These are phyloP conservation scores for Sclerotiophoma versabilis DNA, from an alignment of 2,329 filamentous ascomycete genomes.

Conservation along the genomic window DNA sequence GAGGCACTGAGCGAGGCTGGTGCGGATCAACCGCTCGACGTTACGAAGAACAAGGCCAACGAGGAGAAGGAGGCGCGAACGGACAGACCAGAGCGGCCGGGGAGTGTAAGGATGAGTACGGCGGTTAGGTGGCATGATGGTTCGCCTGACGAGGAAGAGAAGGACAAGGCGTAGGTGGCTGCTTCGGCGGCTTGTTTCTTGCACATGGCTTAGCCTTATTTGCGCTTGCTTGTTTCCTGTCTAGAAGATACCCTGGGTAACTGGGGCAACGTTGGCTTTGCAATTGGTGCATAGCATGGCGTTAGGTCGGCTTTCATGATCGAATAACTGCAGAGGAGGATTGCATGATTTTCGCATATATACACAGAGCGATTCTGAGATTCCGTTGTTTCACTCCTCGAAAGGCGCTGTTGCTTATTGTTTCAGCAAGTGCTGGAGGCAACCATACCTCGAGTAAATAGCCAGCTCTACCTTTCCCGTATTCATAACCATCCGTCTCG, in stretches of 20 bases:
- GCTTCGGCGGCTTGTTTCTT: neutral
- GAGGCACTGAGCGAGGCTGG: constrained; percentile 34
- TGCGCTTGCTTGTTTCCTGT: neutral
- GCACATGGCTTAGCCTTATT: neutral
- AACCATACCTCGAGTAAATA: too few species aligned
- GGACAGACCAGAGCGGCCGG: constrained; percentile 1
- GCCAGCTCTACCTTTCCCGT: too few species aligned
- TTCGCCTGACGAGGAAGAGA: neutral
- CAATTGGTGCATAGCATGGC: constrained; percentile 3
- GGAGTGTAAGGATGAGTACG: constrained; percentile 14
- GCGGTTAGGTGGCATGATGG: constrained; percentile 15
- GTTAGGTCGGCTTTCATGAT: neutral
- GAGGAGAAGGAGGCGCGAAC: neutral
- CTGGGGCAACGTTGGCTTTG: neutral
- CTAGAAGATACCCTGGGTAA: constrained; percentile 7
- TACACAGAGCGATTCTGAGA: neutral
- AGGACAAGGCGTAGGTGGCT: neutral
- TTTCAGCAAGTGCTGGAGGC: too few species aligned
- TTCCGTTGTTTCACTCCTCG: too few species aligned
- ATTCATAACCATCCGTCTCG: too few species aligned
- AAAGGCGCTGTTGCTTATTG: too few species aligned
- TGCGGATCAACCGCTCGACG: constrained; percentile 3
- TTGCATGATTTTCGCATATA: neutral
- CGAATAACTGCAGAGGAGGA: neutral
- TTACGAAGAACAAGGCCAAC: neutral